These are phyloP conservation scores for Acaromyces ingoldii DNA, from an alignment of 1,284 basidiomycete genomes.

Conservation along the genomic window DNA sequence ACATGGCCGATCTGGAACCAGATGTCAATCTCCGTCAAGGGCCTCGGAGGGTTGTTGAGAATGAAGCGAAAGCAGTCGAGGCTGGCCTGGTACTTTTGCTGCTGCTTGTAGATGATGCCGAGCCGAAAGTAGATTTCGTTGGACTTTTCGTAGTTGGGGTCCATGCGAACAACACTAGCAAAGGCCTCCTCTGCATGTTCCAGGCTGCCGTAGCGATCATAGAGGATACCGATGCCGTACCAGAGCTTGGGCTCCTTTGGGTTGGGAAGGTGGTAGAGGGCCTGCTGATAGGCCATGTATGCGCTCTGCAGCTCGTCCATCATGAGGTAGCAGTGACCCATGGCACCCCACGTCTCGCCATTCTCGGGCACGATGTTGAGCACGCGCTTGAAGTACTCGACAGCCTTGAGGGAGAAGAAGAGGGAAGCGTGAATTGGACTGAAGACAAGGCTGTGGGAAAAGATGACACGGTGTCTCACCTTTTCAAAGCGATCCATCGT, in stretches of 20 bases:
- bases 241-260: constrained; percentile 98
- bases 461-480: neutral
- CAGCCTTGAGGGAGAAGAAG: constrained; percentile 60
- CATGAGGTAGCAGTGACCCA: constrained; percentile 88
- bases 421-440: neutral
- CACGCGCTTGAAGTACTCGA: constrained; percentile 90
- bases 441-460: neutral
- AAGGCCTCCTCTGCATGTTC: constrained; percentile 99
- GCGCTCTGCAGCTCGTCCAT: constrained; percentile 98
- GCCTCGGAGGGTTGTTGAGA: constrained; percentile 86
- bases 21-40: constrained; percentile 85
- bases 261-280: constrained; percentile 87
- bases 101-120: constrained; percentile 99
- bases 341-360: constrained; percentile 50
- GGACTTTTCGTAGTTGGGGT: constrained; percentile 96
- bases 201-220: constrained; percentile 94
- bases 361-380: constrained; percentile 60
- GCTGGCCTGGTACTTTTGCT: constrained; percentile 68
- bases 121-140: constrained; percentile 98
- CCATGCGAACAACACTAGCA: constrained; percentile 91
- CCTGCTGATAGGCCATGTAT: constrained; percentile 97
- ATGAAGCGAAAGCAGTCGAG: constrained; percentile 74
- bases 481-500: constrained; percentile 45
- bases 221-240: constrained; percentile 98
- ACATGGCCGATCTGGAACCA: constrained; percentile 99